Evolutionary conservation across 2,329 filamentous ascomycete species (phyloP).

Genomic region (Arthrobotrys iridis): DNA sequence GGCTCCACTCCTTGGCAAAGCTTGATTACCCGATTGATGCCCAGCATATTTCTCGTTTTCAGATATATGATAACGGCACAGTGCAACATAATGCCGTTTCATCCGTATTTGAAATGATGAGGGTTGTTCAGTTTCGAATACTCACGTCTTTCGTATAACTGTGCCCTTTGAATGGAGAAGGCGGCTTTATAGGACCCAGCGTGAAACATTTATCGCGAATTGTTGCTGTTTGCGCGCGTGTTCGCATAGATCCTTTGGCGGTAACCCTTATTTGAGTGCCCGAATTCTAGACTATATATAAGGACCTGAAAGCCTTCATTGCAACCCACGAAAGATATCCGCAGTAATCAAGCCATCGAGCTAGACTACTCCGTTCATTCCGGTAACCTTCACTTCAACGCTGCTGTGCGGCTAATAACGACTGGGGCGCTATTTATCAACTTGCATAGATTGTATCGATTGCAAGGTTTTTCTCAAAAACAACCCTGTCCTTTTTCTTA

Average conservation of each 20-base stretch:
- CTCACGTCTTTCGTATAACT: constrained; percentile 9
- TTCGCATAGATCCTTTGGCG: constrained; percentile 4
- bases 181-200: background rate
- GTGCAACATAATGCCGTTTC: background rate
- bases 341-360: constrained; percentile 7
- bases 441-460: constrained; percentile 14
- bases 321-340: constrained; percentile 6
- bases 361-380: constrained; percentile 11
- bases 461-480: constrained; percentile 41
- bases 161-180: constrained; percentile 24
- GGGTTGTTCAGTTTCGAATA: constrained; percentile 34
- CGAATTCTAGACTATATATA: constrained; percentile 6
- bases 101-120: constrained; percentile 41
- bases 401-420: constrained; percentile 38
- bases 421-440: constrained; percentile 4
- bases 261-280: background rate
- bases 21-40: constrained; percentile 19
- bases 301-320: background rate
- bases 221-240: constrained; percentile 5
- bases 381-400: constrained; percentile 28
- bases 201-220: constrained; percentile 30
- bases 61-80: constrained; percentile 1
- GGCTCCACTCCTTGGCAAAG: constrained; percentile 18
- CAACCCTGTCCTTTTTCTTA: constrained; percentile 6
- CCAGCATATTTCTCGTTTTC: background rate